These are phyloP conservation scores for Daldinia vernicosa DNA, from an alignment of 495 filamentous ascomycete species.

Conservation along the genomic window DNA sequence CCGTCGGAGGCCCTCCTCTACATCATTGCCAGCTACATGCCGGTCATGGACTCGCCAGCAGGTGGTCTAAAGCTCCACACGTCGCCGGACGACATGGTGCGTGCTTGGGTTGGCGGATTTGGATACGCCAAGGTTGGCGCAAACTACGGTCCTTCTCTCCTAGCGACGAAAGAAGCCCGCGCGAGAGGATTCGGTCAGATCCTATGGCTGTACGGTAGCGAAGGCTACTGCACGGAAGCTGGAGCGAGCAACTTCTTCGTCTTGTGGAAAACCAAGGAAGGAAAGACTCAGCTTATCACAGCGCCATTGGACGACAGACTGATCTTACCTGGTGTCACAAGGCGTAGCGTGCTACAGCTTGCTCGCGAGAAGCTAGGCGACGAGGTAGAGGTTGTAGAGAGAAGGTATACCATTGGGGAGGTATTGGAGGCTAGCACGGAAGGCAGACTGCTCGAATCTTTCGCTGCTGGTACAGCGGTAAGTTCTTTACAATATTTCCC, in stretches of 20 bases:
- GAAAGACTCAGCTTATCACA: slow-evolving; percentile 78
- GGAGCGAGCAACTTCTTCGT: slow-evolving; percentile 95
- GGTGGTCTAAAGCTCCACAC: slow-evolving; percentile 81
- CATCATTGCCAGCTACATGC: slow-evolving; percentile 80
- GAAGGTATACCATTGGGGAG: slow-evolving; percentile 81
- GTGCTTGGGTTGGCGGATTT: slow-evolving; percentile 93
- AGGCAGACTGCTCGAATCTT: slow-evolving; percentile 82
- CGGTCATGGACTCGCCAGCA: slow-evolving; percentile 62
- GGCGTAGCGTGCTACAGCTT: slow-evolving; percentile 77
- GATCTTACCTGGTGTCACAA: slow-evolving; percentile 86
- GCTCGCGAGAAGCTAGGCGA: slow-evolving; percentile 68
- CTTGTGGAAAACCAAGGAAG: slow-evolving; percentile 75
- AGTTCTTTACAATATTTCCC: slow-evolving; percentile 41
- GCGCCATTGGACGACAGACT: slow-evolving; percentile 81
- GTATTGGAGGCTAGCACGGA: slow-evolving; percentile 75
- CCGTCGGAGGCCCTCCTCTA: slow-evolving; percentile 86
- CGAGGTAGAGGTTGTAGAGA: slow-evolving; percentile 78
- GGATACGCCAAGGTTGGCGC: slow-evolving; percentile 91
- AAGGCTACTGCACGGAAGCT: slow-evolving; percentile 84
- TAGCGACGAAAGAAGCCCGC: slow-evolving; percentile 77
- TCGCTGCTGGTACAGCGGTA: slow-evolving; percentile 88
- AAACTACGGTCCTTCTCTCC: slow-evolving; percentile 86
- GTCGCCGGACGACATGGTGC: slow-evolving; percentile 76
- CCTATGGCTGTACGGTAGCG: slow-evolving; percentile 85
- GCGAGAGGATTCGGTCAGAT: slow-evolving; percentile 82